A percentile compares a stretch with the other conserved stretches of the same genome.
Conservation (phyloP, 2,329 filamentous ascomycete species). For the Sporothrix globosa region DNA sequence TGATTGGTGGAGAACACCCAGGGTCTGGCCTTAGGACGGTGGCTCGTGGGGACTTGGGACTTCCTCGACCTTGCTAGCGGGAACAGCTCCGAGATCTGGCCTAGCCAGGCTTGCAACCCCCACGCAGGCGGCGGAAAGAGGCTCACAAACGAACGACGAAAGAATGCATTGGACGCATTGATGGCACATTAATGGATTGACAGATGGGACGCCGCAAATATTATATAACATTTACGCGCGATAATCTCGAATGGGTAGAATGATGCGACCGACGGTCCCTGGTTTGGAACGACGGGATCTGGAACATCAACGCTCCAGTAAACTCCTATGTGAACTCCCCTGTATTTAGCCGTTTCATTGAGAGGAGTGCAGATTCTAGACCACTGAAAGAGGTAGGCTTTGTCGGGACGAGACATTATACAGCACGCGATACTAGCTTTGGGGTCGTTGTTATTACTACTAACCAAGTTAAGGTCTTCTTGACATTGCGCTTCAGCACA, state of each 20-base stretch:
- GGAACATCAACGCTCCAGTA: background rate
- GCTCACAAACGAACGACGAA: background rate
- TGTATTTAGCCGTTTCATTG: background rate
- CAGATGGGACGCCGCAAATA: background rate
- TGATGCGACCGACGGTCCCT: background rate
- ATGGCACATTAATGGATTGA: background rate
- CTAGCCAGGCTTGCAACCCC: background rate
- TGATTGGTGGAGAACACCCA: constrained; percentile 7
- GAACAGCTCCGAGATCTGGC: constrained; percentile 10
- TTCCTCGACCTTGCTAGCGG: constrained; percentile 2
- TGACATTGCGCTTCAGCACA: too few species aligned
- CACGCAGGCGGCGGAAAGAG: background rate
- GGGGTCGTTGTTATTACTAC: too few species aligned
- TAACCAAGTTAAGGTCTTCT: too few species aligned
- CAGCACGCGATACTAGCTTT: too few species aligned
- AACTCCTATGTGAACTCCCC: background rate
- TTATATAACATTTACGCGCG: constrained; percentile 1
- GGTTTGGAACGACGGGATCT: background rate
- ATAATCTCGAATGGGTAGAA: background rate
- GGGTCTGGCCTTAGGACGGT: background rate
- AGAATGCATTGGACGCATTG: too few species aligned
- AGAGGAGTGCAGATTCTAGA: background rate
- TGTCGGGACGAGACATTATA: too few species aligned
- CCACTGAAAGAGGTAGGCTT: too few species aligned
- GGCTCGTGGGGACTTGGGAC: too few species aligned